Conservation (phyloP, 2,329 filamentous ascomycete species). For the Metarhizium album region DNA sequence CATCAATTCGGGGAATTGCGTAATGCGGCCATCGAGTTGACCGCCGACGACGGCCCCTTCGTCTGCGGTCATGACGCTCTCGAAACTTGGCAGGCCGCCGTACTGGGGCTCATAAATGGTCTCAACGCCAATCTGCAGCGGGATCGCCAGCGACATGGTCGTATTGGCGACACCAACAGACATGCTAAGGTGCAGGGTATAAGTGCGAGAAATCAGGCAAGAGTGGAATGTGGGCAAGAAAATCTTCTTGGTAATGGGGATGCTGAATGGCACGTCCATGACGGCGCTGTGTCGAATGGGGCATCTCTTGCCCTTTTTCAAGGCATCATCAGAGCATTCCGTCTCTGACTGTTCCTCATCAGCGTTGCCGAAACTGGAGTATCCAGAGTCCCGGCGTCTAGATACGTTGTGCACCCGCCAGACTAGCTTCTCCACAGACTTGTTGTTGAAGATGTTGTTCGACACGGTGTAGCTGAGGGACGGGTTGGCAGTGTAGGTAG, state of each 20-base stretch:
- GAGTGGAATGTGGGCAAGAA: conserved; percentile 49
- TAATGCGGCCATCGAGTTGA: conserved; percentile 29
- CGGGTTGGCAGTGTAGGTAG: conserved; percentile 27
- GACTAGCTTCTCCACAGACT: conserved; percentile 20
- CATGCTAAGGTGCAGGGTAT: conserved; percentile 38
- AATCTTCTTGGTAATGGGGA: conserved; percentile 36
- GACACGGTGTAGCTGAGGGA: conserved; percentile 37
- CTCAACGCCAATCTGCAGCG: conserved; percentile 40
- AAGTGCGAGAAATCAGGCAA: conserved; percentile 45
- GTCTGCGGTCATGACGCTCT: conserved; percentile 30
- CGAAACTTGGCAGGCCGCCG: conserved; percentile 37
- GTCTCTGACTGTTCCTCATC: conserved; percentile 26
- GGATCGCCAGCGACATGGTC: conserved; percentile 33
- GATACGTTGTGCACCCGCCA: conserved; percentile 31
- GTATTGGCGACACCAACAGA: conserved; percentile 31
- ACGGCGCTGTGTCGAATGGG: conserved; percentile 29
- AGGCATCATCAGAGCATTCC: conserved; percentile 15
- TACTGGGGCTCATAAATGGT: conserved; percentile 20
- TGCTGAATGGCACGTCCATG: conserved; percentile 35
- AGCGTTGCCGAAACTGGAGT: conserved; percentile 30
- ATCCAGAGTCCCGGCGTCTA: conserved; percentile 41
- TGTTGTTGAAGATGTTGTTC: conserved; percentile 27
- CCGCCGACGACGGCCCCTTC: conserved; percentile 34
- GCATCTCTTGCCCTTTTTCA: conserved; percentile 14
- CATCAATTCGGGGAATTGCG: conserved; percentile 22